Conservation (phyloP, 257 asterid genomes). For the Leonotis leonurus region DNA sequence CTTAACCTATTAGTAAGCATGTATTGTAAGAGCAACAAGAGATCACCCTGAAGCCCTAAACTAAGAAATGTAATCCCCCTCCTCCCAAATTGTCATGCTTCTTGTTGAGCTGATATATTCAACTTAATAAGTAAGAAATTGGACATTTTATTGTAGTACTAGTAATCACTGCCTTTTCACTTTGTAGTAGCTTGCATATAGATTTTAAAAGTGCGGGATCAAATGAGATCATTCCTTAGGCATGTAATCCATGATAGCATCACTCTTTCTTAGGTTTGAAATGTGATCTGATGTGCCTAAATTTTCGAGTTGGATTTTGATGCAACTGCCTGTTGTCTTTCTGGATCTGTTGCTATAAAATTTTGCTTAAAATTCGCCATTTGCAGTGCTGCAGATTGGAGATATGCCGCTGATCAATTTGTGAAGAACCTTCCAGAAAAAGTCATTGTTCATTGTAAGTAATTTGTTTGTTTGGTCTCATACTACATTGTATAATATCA, state of each 20-base stretch:
- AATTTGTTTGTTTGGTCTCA: conserved; percentile 10
- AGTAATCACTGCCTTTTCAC: not conserved
- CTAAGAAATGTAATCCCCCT: no score
- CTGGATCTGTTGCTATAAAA: not conserved
- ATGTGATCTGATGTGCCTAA: not conserved
- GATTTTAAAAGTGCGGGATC: not conserved
- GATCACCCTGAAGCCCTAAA: not conserved
- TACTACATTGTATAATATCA: not conserved
- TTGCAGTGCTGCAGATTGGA: conserved; percentile 86
- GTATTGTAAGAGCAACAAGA: not conserved
- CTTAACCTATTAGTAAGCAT: not conserved
- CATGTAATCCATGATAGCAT: not conserved
- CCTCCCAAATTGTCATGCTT: not conserved
- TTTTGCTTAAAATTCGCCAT: conserved; percentile 16
- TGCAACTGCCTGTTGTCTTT: not conserved
- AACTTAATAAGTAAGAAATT: not conserved
- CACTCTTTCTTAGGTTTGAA: not conserved
- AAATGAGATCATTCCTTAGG: not conserved
- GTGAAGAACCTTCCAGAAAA: conserved; percentile 78
- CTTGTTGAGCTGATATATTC: not conserved
- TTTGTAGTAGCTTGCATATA: not conserved
- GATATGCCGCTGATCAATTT: conserved; percentile 78
- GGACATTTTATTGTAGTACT: not conserved
- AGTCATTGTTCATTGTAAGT: conserved; percentile 82
- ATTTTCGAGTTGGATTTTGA: not conserved